phyloP scores from a whole-genome alignment of 768 basidiomycete genomes.

The Kondoa malvinella region DNA sequence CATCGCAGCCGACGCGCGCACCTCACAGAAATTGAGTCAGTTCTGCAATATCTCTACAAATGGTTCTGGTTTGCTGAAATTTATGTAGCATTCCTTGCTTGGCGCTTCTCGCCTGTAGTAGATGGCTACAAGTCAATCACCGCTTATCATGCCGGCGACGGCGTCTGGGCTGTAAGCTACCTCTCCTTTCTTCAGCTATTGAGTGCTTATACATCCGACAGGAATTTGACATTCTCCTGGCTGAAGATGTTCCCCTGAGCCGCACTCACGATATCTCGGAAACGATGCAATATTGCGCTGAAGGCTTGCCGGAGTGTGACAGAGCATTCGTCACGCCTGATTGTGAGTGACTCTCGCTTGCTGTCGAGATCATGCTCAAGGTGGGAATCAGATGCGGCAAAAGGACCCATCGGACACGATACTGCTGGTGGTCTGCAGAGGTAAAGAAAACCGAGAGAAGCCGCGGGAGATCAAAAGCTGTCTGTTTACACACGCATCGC shows the following conservation, averaged over 20 bases:
- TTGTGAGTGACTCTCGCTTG: slow-evolving; percentile 29
- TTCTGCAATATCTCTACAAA: too few species aligned
- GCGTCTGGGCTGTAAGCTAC: slow-evolving; percentile 13
- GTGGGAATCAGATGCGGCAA: background rate
- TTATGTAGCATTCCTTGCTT: slow-evolving; percentile 13
- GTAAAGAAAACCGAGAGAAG: too few species aligned
- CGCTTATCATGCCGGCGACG: slow-evolving; percentile 15
- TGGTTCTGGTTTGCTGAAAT: too few species aligned
- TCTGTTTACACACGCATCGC: too few species aligned
- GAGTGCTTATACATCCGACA: background rate
- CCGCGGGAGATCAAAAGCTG: too few species aligned
- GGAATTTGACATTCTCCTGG: slow-evolving; percentile 5
- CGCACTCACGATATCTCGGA: background rate
- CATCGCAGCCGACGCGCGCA: slow-evolving; percentile 4
- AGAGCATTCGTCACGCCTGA: slow-evolving; percentile 29
- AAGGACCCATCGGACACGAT: background rate
- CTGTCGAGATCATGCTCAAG: background rate
- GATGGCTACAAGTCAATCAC: slow-evolving; percentile 15
- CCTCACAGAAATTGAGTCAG: slow-evolving; percentile 5
- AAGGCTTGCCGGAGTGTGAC: slow-evolving; percentile 10
- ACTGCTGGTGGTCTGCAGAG: too few species aligned
- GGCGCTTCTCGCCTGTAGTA: slow-evolving; percentile 16
- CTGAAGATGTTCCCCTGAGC: slow-evolving; percentile 4
- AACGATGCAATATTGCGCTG: slow-evolving; percentile 14
- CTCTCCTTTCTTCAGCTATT: background rate